Evolutionary conservation across 2,329 filamentous ascomycete genomes (phyloP).

Genomic region (Diaporthe citrichinensis): DNA sequence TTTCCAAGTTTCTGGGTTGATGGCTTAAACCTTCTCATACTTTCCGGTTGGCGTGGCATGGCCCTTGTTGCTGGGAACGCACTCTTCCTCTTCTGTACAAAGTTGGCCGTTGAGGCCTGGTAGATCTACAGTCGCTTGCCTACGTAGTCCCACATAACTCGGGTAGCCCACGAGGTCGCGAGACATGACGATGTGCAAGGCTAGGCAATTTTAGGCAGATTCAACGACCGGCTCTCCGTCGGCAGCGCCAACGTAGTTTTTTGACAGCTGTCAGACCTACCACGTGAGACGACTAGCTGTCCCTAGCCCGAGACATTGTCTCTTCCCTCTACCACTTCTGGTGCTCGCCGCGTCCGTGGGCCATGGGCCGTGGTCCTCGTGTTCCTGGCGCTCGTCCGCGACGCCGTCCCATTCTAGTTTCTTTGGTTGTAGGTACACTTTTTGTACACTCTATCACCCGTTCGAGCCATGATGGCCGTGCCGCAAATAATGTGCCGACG

Average conservation of each 20-base stretch:
- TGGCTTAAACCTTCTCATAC: slow-evolving; percentile 15
- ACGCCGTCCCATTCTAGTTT: slow-evolving; percentile 6
- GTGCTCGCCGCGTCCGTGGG: background rate
- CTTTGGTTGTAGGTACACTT: background rate
- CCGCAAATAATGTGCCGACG: background rate
- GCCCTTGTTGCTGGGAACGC: slow-evolving; percentile 1
- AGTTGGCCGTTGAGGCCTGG: background rate
- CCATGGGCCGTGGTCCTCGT: background rate
- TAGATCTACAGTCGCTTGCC: slow-evolving; percentile 6
- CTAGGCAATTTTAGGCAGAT: slow-evolving; percentile 4
- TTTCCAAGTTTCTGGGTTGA: background rate
- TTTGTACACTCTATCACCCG: slow-evolving; percentile 13
- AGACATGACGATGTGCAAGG: background rate
- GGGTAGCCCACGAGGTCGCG: background rate
- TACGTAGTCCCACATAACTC: background rate
- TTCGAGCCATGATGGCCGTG: background rate
- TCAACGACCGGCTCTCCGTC: background rate
- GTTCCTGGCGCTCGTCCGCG: slow-evolving; percentile 18
- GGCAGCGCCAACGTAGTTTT: background rate
- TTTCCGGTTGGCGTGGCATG: background rate
- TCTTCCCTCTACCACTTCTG: background rate
- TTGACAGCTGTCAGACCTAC: slow-evolving; percentile 8
- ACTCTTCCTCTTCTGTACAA: slow-evolving; percentile 12
- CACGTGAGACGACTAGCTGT: background rate
- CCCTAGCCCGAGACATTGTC: background rate